A percentile compares a stretch with the other conserved stretches of the same genome.
Evolutionary conservation across 2,329 filamentous ascomycete genomes (phyloP).

Genomic region (Aspergillus felis): DNA sequence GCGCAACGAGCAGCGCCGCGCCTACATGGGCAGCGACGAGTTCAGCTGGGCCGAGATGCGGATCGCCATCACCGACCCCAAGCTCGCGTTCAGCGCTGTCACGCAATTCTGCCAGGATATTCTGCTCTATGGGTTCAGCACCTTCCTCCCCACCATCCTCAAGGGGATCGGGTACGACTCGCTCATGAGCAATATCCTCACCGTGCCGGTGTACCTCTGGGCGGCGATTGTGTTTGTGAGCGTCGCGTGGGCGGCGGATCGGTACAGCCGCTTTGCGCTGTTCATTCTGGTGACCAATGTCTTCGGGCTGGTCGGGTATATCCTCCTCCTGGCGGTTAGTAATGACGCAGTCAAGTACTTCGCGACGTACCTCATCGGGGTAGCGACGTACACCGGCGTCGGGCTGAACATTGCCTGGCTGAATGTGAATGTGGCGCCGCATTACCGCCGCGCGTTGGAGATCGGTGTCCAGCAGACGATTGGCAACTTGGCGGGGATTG

Average conservation of each 20-base stretch:
- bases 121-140: constrained; percentile 55
- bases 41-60: constrained; percentile 51
- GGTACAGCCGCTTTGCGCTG: constrained; percentile 25
- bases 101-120: constrained; percentile 54
- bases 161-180: constrained; percentile 49
- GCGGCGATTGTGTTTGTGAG: constrained; percentile 46
- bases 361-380: constrained; percentile 47
- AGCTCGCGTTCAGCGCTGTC: constrained; percentile 47
- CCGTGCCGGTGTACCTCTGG: constrained; percentile 55
- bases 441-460: constrained; percentile 47
- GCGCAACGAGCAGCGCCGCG: constrained; percentile 42
- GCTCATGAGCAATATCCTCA: constrained; percentile 52
- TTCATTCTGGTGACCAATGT: constrained; percentile 37
- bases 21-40: constrained; percentile 49
- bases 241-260: constrained; percentile 48
- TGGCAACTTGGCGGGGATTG: constrained; percentile 48
- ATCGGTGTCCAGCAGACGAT: constrained; percentile 47
- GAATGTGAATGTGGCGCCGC: constrained; percentile 46
- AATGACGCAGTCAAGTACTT: constrained; percentile 50
- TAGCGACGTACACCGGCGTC: constrained; percentile 47
- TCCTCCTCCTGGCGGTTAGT: constrained; percentile 46
- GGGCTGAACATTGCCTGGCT: constrained; percentile 48
- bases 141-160: constrained; percentile 56
- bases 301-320: constrained; percentile 49
- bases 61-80: constrained; percentile 48